These are phyloP conservation scores for Coniophora puteana DNA, from an alignment of 1,284 basidiomycete genomes.

Conservation along the genomic window DNA sequence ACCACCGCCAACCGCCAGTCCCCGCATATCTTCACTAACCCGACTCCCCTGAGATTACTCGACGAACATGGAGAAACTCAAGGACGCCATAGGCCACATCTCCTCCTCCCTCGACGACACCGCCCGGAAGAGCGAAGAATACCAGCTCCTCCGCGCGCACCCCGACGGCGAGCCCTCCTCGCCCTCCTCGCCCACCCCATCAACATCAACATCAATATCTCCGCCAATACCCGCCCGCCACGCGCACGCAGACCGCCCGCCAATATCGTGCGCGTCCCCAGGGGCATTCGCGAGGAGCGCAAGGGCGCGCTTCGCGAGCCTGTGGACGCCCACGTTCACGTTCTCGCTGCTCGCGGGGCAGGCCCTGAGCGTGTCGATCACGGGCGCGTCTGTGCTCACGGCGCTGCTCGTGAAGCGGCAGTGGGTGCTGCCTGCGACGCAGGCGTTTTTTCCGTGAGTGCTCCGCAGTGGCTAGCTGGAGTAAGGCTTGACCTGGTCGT, in stretches of 20 bases:
- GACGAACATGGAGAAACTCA: no score
- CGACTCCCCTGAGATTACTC: no score
- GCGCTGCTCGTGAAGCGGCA: constrained; percentile 63
- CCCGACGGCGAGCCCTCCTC: no score
- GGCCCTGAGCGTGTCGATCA: constrained; percentile 19
- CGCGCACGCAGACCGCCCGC: constrained; percentile 15
- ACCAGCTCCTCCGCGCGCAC: no score
- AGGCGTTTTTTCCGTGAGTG: constrained; percentile 72
- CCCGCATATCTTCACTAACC: no score
- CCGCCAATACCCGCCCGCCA: no score
- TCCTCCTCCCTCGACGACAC: no score
- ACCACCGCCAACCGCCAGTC: no score
- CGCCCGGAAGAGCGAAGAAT: no score
- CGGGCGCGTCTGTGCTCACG: constrained; percentile 50
- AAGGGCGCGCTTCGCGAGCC: constrained; percentile 18
- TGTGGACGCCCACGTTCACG: constrained; percentile 25
- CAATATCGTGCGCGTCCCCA: constrained; percentile 20
- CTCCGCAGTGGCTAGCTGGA: not conserved
- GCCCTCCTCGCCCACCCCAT: no score
- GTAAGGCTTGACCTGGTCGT: not conserved
- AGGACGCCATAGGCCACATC: no score
- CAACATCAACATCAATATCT: no score
- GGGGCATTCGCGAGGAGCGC: constrained; percentile 15
- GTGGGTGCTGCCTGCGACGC: constrained; percentile 72
- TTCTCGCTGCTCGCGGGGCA: constrained; percentile 27